These are phyloP conservation scores for Cicer pinnatifidum DNA, from an alignment of 306 rosid genomes.

Conservation along the genomic window DNA sequence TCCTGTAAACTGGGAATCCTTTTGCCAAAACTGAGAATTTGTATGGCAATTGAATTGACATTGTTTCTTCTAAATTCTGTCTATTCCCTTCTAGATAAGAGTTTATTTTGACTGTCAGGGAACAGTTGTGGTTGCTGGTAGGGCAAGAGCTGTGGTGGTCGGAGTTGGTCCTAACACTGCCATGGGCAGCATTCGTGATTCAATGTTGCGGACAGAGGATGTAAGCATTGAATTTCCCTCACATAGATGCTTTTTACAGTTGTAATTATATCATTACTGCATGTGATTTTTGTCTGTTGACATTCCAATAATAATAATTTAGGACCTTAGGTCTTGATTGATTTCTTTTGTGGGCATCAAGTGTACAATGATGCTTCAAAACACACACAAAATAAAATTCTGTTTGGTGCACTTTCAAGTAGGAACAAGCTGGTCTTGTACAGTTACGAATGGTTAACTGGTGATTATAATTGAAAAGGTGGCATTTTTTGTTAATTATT, in stretches of 20 bases:
- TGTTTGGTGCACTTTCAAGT: constrained; percentile 15
- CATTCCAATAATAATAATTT: constrained; percentile 21
- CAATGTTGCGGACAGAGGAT: constrained; percentile 92
- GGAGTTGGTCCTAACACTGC: constrained; percentile 96
- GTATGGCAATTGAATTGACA: constrained; percentile 1
- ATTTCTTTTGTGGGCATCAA: constrained; percentile 27
- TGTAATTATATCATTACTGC: constrained; percentile 33
- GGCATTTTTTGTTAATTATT: constrained; percentile 1
- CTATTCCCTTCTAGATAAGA: constrained; percentile 4
- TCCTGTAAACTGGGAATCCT: constrained; percentile 32
- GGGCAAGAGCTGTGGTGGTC: constrained; percentile 93
- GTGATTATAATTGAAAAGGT: constrained; percentile 25
- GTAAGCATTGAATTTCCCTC: constrained; percentile 58
- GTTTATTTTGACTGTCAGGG: constrained; percentile 65
- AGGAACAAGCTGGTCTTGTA: constrained; percentile 21
- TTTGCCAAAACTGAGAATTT: constrained; percentile 12
- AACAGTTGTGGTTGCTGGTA: constrained; percentile 95
- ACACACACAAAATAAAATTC: constrained; percentile 1
- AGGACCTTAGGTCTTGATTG: constrained; percentile 30
- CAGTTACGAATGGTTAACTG: neutral
- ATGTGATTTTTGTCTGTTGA: constrained; percentile 33
- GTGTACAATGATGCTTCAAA: constrained; percentile 26
- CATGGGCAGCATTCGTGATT: constrained; percentile 93
- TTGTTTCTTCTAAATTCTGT: constrained; percentile 21
- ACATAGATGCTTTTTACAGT: constrained; percentile 15